Conservation (phyloP, 768 basidiomycete species). For the Clitopilus passeckerianus region DNA sequence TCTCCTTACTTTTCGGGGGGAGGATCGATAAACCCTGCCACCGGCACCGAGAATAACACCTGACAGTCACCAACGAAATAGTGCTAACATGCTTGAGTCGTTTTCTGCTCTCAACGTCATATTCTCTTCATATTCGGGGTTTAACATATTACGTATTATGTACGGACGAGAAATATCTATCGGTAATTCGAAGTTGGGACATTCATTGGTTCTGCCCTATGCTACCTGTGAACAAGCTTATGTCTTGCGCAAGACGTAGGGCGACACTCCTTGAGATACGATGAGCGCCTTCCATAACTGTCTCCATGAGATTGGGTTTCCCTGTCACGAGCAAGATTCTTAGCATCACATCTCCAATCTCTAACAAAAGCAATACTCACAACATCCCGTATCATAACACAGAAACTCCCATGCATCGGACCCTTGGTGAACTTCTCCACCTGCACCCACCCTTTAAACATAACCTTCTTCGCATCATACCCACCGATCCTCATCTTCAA, state of each 20-base stretch:
- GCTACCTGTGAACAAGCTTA: neutral
- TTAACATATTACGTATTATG: no score
- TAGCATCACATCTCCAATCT: neutral
- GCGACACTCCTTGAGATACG: conserved; percentile 43
- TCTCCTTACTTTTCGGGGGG: no score
- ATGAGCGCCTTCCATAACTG: conserved; percentile 68
- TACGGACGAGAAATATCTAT: no score
- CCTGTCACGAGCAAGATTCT: conserved; percentile 31
- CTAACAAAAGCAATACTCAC: conserved; percentile 31
- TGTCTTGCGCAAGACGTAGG: conserved; percentile 42
- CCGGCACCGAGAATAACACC: no score
- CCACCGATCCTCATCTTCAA: conserved; percentile 61
- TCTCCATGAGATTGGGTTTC: conserved; percentile 76
- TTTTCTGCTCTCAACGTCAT: no score
- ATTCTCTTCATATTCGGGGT: no score
- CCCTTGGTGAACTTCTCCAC: conserved; percentile 56
- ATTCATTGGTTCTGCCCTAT: no score
- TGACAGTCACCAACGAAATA: no score
- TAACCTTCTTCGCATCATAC: conserved; percentile 55
- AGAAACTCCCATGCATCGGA: conserved; percentile 54
- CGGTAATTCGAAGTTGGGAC: no score
- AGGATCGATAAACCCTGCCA: no score
- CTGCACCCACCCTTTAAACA: conserved; percentile 72
- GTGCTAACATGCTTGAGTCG: no score
- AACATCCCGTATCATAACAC: conserved; percentile 65